Base-by-base conservation (phyloP, 148 eudicot genomes). In the Mesembryanthemum crystallinum region DNA sequence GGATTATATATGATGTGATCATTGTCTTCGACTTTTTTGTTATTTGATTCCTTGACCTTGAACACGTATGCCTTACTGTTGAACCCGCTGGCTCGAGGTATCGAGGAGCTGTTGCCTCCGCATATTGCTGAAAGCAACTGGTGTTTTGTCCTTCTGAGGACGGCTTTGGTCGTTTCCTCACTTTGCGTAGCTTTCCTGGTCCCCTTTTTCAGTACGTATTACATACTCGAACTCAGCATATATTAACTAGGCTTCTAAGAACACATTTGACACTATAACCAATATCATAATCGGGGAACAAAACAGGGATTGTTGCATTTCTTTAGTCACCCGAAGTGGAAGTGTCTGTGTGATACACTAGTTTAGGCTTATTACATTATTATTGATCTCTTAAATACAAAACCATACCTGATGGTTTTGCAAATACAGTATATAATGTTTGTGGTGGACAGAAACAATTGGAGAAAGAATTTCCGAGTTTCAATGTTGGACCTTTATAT, bases 11-110 rank as follows among this genome's bases (percentile, higher is more conserved):
- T 75, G 71, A 32, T 75, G 37, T 35, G 65, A 58, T 37, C 29
- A 27, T 54, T 24, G 17, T 37, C 12, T 60, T 15, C 14, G 47
- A 67, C 5, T 51, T 39, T 27, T 69, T 67, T 20, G 6, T 10
- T 52, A 25, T 43, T 74, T 27, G 71, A 17, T 76, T 80, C 83
- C 76, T 80, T 80, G 76, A 80, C 86, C 51, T 24, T 78, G 62
- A 69, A 42, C 72, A 91, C 57, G 39, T 92, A 85, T 81, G 91
- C 94, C 0, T 75, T 92, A 59, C 59, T 92, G 75, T 59, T 92
- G 85, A 92, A 90, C 76, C 97, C 97, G 10, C 61, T 92, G 77
- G 94, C 91, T 55, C 82, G 94, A 66, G 77, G 94, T 57, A 83
- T 92, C 70, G 97, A 92, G 72, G 97, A 92, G 84, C 73, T 86